Evolutionary conservation across 2,329 filamentous ascomycete species (phyloP).

Genomic region (Monosporascus sp.): DNA sequence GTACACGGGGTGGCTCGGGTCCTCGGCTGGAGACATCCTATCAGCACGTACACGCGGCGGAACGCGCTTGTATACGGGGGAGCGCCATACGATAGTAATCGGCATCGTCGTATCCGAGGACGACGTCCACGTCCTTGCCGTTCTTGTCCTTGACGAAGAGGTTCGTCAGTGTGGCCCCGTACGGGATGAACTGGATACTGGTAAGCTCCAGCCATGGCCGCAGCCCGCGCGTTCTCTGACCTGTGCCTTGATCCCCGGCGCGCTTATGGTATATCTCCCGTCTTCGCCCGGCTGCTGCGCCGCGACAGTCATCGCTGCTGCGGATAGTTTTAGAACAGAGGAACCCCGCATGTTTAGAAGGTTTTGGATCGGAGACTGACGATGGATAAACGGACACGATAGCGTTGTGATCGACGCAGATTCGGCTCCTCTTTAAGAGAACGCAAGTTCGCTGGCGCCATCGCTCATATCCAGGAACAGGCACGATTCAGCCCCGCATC

Average conservation of each 20-base stretch:
- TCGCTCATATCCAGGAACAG: background rate
- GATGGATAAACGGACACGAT: background rate
- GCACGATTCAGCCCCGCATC: background rate
- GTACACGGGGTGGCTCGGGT: slow-evolving; percentile 53
- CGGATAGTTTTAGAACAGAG: slow-evolving; percentile 15
- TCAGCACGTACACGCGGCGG: slow-evolving; percentile 1
- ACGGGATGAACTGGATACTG: slow-evolving; percentile 24
- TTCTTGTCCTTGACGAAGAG: slow-evolving; percentile 59
- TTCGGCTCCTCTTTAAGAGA: background rate
- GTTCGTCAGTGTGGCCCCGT: slow-evolving; percentile 58
- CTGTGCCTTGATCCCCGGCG: slow-evolving; percentile 25
- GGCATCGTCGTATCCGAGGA: slow-evolving; percentile 59
- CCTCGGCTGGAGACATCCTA: slow-evolving; percentile 28
- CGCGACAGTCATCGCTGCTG: slow-evolving; percentile 12
- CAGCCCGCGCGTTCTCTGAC: slow-evolving; percentile 7
- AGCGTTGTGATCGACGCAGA: background rate
- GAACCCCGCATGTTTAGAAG: slow-evolving; percentile 19
- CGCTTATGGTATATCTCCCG: slow-evolving; percentile 27
- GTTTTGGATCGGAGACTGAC: too few relatives aligned
- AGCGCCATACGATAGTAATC: slow-evolving; percentile 44
- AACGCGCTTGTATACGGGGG: background rate
- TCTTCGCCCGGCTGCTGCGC: slow-evolving; percentile 21
- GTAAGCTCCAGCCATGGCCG: background rate
- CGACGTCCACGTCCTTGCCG: slow-evolving; percentile 57
- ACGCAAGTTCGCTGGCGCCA: background rate